Base-by-base conservation (phyloP, 352 stramenopile species). In the Globisporangium lucens region DNA sequence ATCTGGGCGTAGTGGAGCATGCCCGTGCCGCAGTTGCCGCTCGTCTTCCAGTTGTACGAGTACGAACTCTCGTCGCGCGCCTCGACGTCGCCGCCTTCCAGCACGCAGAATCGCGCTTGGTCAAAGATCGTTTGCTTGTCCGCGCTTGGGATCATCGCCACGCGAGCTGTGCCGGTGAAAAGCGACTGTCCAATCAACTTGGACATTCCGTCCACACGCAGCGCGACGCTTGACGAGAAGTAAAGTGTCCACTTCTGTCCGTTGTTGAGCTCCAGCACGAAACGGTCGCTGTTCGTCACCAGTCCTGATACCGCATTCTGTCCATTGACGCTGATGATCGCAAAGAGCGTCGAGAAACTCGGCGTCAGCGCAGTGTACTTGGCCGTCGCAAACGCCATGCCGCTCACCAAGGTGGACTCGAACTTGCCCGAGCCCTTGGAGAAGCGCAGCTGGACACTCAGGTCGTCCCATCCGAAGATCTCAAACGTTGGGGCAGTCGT, bases 301-400 rank as follows among this genome's bases (percentile, higher is more conserved):
- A 72, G 52, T 3, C 63, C 65, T 12, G 41, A 62, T 1, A 56
- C 46, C 2, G 55, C 51, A 6, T 10, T 22, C 22, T 75, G 24
- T 13, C 74, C 77, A 46, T 91, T 91, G 70, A 91, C 78, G 12
- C 67, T 69, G 29, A 71, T 61, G n/a, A 91, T 83, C 29, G 74
- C 75, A 61, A 82, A 75, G 9, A 75, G 55, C 4, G 76, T 76
- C 61, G 65, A 61, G 55, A 93, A 78, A 30, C 63, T 67, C 20
- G 82, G 85, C 27, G 75, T 83, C 4, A 91, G 67, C 13, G 51
- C 63, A 20, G 68, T 58, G 69, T 87, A 91, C 62, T 69, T 83
- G 58, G 75, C 76, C 2, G 80, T 84, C n/a, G 80, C 67, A 46
- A 81, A 89, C 3, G 80, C 84, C 84, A 92, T 92, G 53, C 82